A percentile compares a stretch with the other conserved stretches of the same genome.
These are phyloP conservation scores for Melastoma malabathricum DNA, from an alignment of 345 rosid species.

Conservation along the genomic window DNA sequence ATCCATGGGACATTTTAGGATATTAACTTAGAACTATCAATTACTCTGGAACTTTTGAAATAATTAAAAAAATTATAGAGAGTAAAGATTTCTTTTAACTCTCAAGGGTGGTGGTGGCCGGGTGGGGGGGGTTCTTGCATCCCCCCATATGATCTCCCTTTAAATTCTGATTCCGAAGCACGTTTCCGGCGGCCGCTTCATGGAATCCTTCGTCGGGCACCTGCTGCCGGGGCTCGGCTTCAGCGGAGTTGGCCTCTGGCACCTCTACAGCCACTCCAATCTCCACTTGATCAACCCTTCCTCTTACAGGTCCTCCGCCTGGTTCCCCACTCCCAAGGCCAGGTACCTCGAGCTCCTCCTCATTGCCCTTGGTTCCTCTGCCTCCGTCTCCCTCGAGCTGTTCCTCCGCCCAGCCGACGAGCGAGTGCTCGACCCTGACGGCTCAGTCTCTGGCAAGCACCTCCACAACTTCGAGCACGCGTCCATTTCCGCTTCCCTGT, in stretches of 20 bases:
- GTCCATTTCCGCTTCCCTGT: slow-evolving; percentile 39
- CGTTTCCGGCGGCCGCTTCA: slow-evolving; percentile 5
- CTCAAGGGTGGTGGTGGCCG: too few species aligned
- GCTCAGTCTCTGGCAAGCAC: slow-evolving; percentile 60
- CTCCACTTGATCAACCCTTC: slow-evolving; percentile 36
- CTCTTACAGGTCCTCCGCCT: slow-evolving; percentile 33
- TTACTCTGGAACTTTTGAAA: too few species aligned
- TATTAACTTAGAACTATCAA: too few species aligned
- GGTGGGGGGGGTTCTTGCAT: too few species aligned
- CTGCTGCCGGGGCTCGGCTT: slow-evolving; percentile 52
- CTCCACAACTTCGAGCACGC: slow-evolving; percentile 76
- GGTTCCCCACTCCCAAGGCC: slow-evolving; percentile 43
- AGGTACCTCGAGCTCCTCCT: slow-evolving; percentile 46
- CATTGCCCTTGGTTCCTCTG: slow-evolving; percentile 34
- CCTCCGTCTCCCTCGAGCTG: slow-evolving; percentile 58
- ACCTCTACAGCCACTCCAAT: slow-evolving; percentile 52
- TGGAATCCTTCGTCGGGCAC: slow-evolving; percentile 70
- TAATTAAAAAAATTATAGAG: too few species aligned
- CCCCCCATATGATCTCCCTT: too few species aligned
- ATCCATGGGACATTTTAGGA: too few species aligned
- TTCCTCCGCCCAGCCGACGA: slow-evolving; percentile 52
- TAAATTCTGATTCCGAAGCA: too few species aligned
- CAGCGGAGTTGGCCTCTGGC: slow-evolving; percentile 54
- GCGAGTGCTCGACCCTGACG: slow-evolving; percentile 58
- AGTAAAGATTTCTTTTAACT: too few species aligned